These are phyloP conservation scores for Cercospora sp. DNA, from an alignment of 2,329 filamentous ascomycete genomes.

Conservation along the genomic window DNA sequence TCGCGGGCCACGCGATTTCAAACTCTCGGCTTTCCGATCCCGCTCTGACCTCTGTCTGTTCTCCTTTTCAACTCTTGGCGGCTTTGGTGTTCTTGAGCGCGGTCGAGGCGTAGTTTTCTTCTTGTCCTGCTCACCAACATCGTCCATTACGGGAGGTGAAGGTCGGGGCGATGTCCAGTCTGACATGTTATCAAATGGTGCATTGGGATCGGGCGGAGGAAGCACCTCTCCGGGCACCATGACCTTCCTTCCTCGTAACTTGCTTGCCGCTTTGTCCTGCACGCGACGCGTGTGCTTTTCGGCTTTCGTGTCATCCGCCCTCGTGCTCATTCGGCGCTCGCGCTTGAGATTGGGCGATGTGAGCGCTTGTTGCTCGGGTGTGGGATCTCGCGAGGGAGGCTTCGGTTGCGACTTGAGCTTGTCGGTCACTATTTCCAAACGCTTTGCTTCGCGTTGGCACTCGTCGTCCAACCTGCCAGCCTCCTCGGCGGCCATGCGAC, in stretches of 20 bases:
- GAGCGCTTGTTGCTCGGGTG: conserved; percentile 43
- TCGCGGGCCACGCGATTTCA: conserved; percentile 45
- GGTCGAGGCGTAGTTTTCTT: conserved; percentile 30
- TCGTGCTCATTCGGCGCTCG: conserved; percentile 34
- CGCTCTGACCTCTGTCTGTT: conserved; percentile 32
- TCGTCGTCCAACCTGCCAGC: conserved; percentile 38
- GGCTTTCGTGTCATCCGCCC: conserved; percentile 31
- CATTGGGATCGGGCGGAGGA: conserved; percentile 47
- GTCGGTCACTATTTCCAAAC: conserved; percentile 59
- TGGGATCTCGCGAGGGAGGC: conserved; percentile 62
- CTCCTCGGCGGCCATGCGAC: conserved; percentile 41
- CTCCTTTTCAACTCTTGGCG: conserved; percentile 34
- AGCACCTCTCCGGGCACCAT: conserved; percentile 48
- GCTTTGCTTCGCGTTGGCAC: conserved; percentile 47
- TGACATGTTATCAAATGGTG: conserved; percentile 39
- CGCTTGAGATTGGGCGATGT: conserved; percentile 40
- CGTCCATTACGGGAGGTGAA: conserved; percentile 37
- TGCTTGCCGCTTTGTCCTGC: conserved; percentile 38
- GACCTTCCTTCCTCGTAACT: conserved; percentile 40
- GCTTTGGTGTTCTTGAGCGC: conserved; percentile 41
- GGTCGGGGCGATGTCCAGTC: conserved; percentile 41
- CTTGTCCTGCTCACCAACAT: conserved; percentile 22
- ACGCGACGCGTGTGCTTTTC: conserved; percentile 32
- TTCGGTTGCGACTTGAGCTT: conserved; percentile 63
- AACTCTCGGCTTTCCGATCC: conserved; percentile 41